Evolutionary conservation across 2,329 filamentous ascomycete species (phyloP), one percentile per base, ranked within the genome.

Genomic region (Graphiopsis chlorocephala): DNA sequence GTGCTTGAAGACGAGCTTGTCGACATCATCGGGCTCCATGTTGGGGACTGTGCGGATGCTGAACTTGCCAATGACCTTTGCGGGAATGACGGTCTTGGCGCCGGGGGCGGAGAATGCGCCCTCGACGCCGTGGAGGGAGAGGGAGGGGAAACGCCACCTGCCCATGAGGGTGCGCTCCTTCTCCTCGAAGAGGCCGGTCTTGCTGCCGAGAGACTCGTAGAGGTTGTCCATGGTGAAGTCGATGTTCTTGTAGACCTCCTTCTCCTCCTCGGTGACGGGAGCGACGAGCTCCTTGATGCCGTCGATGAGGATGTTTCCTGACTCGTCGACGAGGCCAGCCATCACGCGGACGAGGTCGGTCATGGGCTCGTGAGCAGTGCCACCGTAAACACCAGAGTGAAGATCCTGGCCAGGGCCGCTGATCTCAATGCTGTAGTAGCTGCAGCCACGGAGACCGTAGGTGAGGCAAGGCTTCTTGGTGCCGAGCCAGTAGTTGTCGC

Each of bases 401-500:
- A 99, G 85, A 78, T 99, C 95, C 70, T 94, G 91, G 47, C 89
- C 95, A 12, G 95, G 95, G 0, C 95, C 95, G 10, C 90, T 93
- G 68, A 99, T 84, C 79, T 95, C 91, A 71, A 99, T 81, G 61
- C 90, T 91, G 84, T 98, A 99, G 86, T 99, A 99, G 83, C 96
- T 98, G 88, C 92, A 96, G 62, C 95, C 95, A 71, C 95, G 91
- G 68, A 99, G 90, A 72, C 95, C 95, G 78, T 99, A 99, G 11
- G 95, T 99, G 75, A 99, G 82, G 79, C 95, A 99, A 14, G 95
- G 95, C 85, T 97, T 97, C 85, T 98, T 93, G 6, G 95, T 98
- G 65, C 95, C 95, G 47, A 99, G 88, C 95, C 95, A 99, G 88
- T 99, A 99, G 86, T 99, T 99, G 80, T 99, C 95, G 56, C 92